Base-by-base conservation (phyloP, 1,284 basidiomycete genomes). In the Malassezia vespertilionis region DNA sequence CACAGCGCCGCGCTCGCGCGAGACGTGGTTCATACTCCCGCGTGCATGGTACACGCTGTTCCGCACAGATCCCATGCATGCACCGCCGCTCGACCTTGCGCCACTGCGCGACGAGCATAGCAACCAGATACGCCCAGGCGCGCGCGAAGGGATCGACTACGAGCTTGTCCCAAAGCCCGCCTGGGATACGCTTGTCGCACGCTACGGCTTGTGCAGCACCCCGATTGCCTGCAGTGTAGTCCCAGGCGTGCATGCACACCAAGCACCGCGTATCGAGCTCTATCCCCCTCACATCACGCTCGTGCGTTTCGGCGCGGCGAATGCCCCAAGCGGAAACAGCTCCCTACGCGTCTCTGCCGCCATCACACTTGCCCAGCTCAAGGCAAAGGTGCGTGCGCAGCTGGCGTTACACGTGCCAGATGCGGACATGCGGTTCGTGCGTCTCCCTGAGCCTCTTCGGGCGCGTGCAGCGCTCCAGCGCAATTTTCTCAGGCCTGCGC, bases 1-100 rank as follows among this genome's bases (percentile, higher is more conserved):
- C 32, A 26, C 34, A n/a, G 72, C 74, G 18, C 79, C 87, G 75
- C 43, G 40, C 24, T 49, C 56, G 14, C 83, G 82, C 31, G 78
- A 86, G 44, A 80, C 75, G 2, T 90, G 86, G 85, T 86, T 80
- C 71, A 73, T 90, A 40, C 74, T 89, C 24, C 76, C 80, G 23
- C 71, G 76, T 37, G 59, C 64, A 11, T 90, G 87, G 87, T 83
- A 78, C 72, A 77, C 76, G 40, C 77, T 79, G 11, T 89, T 83
- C 82, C 78, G 76, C 41, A 82, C 80, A 20, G 70, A 74, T 3
- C 63, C 82, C 20, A 72, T 75, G 26, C 80, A 82, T 68, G 46
- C 57, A 20, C 82, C 82, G 12, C 78, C 83, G 23, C 79, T 88
- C 44, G 79, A 87, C 68, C 88, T 86, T 66, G 73, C 78, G 12